These are phyloP conservation scores for Claviceps quebecensis DNA, from an alignment of 2,329 filamentous ascomycete species.

Conservation along the genomic window DNA sequence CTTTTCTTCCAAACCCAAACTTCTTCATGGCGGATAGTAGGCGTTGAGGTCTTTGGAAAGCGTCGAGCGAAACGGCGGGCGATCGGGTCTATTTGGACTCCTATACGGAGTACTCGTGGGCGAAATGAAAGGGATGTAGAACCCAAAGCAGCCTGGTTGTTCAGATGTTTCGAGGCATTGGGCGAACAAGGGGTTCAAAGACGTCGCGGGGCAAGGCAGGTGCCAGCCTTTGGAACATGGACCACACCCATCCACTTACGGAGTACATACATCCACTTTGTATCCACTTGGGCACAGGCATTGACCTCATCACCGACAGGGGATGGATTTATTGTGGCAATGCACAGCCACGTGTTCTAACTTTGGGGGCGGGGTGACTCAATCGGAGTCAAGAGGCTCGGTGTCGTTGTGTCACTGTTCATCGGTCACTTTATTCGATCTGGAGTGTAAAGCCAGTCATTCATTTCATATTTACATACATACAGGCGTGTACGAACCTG, in stretches of 20 bases:
- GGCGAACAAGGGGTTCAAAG: not conserved
- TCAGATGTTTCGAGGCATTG: not conserved
- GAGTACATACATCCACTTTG: too few relatives aligned
- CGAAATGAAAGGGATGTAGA: not conserved
- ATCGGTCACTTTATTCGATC: too few relatives aligned
- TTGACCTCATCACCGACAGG: not conserved
- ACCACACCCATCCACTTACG: too few relatives aligned
- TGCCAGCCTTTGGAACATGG: not conserved
- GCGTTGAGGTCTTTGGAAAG: not conserved
- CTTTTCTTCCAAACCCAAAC: conserved; percentile 45
- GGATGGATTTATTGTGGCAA: not conserved
- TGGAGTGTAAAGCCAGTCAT: not conserved
- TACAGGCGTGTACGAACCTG: not conserved
- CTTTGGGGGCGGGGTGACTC: not conserved
- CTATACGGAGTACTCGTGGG: not conserved
- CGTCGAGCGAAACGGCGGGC: not conserved
- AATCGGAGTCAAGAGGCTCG: not conserved
- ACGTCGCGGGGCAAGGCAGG: not conserved
- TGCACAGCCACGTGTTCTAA: not conserved
- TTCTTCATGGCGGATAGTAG: conserved; percentile 35
- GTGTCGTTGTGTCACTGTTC: not conserved
- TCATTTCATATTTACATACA: not conserved
- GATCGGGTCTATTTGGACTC: not conserved
- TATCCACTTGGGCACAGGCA: not conserved
- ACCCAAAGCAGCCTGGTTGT: not conserved